Conservation (phyloP, 1,284 basidiomycete genomes). For the Leccinum subrobustum region DNA sequence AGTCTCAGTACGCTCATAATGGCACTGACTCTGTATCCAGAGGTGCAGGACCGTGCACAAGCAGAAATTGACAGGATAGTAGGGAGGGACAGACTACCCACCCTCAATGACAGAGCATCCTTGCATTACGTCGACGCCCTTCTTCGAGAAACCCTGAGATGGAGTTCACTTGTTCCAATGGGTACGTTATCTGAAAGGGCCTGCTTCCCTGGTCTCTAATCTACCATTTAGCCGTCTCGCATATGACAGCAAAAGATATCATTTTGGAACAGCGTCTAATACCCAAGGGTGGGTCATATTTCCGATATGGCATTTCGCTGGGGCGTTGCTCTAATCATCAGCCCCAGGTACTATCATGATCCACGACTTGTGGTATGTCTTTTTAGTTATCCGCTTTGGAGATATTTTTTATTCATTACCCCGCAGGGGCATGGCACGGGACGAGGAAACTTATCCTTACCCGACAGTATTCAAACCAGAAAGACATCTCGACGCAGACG, state of each 20-base stretch:
- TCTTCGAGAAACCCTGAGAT: constrained; percentile 26
- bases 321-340: not conserved
- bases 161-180: constrained; percentile 25
- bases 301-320: not conserved
- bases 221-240: constrained; percentile 21
- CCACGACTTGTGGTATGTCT: constrained; percentile 22
- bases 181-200: constrained; percentile 11
- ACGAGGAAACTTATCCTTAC: constrained; percentile 26
- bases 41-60: constrained; percentile 27
- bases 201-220: not conserved
- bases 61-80: constrained; percentile 23
- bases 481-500: constrained; percentile 19
- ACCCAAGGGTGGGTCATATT: constrained; percentile 24
- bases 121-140: constrained; percentile 31
- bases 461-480: constrained; percentile 25
- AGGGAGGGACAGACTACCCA: constrained; percentile 23
- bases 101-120: constrained; percentile 20
- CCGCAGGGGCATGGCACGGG: constrained; percentile 22
- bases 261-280: constrained; percentile 26
- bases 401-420: not conserved
- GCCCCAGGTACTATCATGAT: constrained; percentile 21
- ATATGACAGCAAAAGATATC: constrained; percentile 22
- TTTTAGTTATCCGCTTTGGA: too few relatives aligned
- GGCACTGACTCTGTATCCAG: constrained; percentile 24
- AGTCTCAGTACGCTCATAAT: constrained; percentile 23